A percentile compares a stretch with the other conserved stretches of the same genome.
phyloP scores from a whole-genome alignment of 2,329 filamentous ascomycete genomes.

The Xylariaceae sp. region DNA sequence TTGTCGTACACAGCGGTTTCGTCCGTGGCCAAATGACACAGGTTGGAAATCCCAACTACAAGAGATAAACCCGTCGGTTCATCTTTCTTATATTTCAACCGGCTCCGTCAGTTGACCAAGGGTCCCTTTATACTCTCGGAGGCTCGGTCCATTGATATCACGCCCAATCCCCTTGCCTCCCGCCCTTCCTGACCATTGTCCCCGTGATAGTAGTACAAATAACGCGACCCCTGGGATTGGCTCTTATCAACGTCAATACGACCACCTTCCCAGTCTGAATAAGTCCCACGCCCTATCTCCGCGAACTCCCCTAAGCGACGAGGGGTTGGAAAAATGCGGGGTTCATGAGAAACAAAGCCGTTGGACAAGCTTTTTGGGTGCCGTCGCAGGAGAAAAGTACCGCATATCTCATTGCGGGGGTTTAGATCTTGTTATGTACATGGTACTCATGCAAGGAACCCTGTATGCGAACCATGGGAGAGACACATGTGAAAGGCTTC shows the following conservation, averaged over 20 bases:
- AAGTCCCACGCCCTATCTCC: constrained; percentile 2
- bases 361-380: background rate
- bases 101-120: background rate
- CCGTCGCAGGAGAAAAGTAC: background rate
- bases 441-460: too few species aligned
- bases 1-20: background rate
- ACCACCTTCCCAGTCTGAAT: constrained; percentile 19
- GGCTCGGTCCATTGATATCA: background rate
- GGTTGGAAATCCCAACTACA: background rate
- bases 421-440: background rate
- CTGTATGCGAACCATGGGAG: too few species aligned
- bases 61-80: background rate
- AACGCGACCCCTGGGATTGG: background rate
- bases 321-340: constrained; percentile 11
- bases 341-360: constrained; percentile 1
- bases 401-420: background rate
- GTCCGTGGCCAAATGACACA: background rate
- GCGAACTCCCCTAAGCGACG: background rate
- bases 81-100: background rate
- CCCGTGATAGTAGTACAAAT: background rate
- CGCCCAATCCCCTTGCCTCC: background rate
- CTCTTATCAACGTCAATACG: constrained; percentile 3
- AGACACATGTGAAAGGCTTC: background rate
- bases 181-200: background rate
- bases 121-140: background rate